Evolutionary conservation across 2,329 filamentous ascomycete species (phyloP), one percentile per base, ranked within the genome.

Genomic region (Purpureocillium lavendulum): DNA sequence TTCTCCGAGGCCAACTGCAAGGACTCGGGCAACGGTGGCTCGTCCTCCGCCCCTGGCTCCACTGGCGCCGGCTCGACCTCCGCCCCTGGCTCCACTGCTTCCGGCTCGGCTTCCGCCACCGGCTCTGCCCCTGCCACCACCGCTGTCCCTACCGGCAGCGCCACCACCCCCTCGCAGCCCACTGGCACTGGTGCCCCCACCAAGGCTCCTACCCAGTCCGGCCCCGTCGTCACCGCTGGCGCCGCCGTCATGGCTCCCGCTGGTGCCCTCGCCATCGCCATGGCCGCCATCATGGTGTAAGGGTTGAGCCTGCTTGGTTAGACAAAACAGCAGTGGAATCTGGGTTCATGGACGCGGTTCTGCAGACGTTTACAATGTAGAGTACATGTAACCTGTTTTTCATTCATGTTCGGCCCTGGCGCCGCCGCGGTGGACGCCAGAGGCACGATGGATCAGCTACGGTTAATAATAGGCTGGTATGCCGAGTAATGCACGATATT

Each of bases 1-100:
- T 60, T 59, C 39, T 49, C 45, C 30, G 35, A 50, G n/a, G 39
- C 41, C 18, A 58, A 56, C 50, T 60, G 57, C 47, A 53, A 53
- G 48, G 46, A 54, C 45, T 38, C 39, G 21, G 37, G 36, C 26
- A 35, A 33, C 11, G 32, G 41, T 33, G 29, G 30, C 35, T 32
- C 16, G 4, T 26, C 36, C 10, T 35, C 35, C n/a, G 35, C 26
- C 7, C 7, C 30, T 3, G 33, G 33, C 18, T 36, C n/a, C 30
- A 24, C 15, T 17, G 31, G 10, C 30, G 28, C 40, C 5, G 24
- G 30, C n/a, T 32, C 40, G 2, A 16, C 35, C 18, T 17, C 31
- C 4, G 24, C 36, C 12, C 8, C 36, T 13, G 7, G 18, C 3
- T 29, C 29, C 11, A 13, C 29, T 14, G 29, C 30, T n/a, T 18